phyloP scores from a whole-genome alignment of 139 green algal genomes.

The Closterium sp. region DNA sequence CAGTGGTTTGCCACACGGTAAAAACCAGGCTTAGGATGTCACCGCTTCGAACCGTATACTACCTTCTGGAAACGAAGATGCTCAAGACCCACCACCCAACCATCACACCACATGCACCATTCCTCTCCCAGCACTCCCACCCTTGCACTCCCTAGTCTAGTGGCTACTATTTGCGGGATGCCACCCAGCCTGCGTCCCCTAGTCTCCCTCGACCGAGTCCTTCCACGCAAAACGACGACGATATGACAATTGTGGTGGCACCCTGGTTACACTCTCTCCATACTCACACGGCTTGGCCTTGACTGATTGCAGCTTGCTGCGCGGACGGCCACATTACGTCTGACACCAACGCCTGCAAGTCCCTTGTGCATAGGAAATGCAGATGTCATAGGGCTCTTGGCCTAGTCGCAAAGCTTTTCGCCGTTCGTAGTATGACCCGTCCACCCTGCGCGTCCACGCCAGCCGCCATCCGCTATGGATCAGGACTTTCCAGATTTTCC shows the following conservation, averaged over 20 bases:
- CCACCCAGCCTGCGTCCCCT: no score
- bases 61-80: no score
- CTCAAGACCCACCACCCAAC: no score
- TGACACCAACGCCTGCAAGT: background rate
- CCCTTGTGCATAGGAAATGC: background rate
- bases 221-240: background rate
- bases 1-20: no score
- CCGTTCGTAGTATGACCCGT: background rate
- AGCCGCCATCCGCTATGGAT: background rate
- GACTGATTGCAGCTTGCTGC: background rate
- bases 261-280: background rate
- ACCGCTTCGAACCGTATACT: no score
- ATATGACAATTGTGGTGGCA: background rate
- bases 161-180: no score
- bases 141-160: no score
- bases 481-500: background rate
- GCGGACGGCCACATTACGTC: background rate
- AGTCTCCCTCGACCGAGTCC: no score
- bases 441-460: background rate
- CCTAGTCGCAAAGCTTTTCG: background rate
- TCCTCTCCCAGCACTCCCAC: no score
- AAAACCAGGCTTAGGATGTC: no score
- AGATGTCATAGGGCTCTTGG: background rate
- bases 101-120: no score
- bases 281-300: background rate